Evolutionary conservation across 2,329 filamentous ascomycete genomes (phyloP).

Genomic region (Xylariaceae sp.): DNA sequence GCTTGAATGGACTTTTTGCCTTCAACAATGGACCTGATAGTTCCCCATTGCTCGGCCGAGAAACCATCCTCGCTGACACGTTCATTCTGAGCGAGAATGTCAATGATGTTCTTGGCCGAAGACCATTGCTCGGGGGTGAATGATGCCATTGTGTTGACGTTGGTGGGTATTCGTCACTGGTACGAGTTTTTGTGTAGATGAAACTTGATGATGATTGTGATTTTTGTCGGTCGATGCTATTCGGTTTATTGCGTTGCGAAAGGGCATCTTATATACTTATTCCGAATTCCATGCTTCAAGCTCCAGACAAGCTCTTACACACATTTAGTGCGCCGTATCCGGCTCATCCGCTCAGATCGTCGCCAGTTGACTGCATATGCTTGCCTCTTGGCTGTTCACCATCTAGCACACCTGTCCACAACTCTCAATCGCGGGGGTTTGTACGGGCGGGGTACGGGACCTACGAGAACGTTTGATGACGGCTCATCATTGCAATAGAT

Average conservation of each 20-base stretch:
- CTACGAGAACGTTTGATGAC: too few species aligned
- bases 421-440: too few species aligned
- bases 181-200: background rate
- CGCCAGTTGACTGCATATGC: too few species aligned
- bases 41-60: background rate
- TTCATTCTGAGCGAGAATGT: background rate
- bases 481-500: too few species aligned
- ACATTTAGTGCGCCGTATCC: too few species aligned
- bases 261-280: background rate
- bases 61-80: background rate
- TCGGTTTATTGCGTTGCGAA: background rate
- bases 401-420: too few species aligned
- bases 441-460: too few species aligned
- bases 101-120: constrained; percentile 1
- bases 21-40: background rate
- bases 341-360: too few species aligned
- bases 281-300: background rate
- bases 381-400: too few species aligned
- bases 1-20: background rate
- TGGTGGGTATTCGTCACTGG: background rate
- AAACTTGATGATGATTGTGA: background rate
- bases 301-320: too few species aligned
- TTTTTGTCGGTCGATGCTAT: background rate
- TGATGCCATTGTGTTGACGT: background rate
- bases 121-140: background rate